These are phyloP conservation scores for Ustilago tritici DNA, from an alignment of 1,284 basidiomycete species.

Conservation along the genomic window DNA sequence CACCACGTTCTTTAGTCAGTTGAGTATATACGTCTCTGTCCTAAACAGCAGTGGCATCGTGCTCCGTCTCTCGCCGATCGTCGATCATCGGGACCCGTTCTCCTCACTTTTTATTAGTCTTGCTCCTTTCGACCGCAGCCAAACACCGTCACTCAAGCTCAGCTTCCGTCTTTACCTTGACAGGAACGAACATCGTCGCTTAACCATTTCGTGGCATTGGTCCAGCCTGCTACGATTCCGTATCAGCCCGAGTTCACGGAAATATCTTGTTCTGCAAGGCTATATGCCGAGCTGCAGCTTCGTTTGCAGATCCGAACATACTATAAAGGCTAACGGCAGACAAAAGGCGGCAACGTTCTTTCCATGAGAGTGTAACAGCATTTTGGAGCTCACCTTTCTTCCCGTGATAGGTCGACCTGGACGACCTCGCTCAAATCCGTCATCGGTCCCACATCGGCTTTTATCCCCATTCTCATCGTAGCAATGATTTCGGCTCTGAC, in stretches of 20 bases:
- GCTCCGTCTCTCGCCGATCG: no score
- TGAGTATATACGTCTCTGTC: no score
- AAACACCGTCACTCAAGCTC: neutral
- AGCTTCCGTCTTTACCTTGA: neutral
- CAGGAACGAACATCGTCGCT: neutral
- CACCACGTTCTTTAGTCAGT: no score
- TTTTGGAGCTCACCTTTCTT: neutral
- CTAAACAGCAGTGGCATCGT: no score
- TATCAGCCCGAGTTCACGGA: neutral
- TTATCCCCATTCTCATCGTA: neutral
- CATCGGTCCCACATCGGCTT: neutral
- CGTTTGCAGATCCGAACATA: neutral
- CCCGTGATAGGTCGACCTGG: neutral
- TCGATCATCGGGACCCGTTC: no score
- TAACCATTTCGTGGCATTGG: neutral
- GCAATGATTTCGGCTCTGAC: neutral
- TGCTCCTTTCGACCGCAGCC: neutral
- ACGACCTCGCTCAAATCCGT: neutral
- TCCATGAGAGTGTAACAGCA: neutral
- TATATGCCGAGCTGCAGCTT: neutral
- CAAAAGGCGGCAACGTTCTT: neutral
- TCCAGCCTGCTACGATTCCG: neutral
- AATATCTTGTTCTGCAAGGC: conserved; percentile 4
- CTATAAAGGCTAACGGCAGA: no score
- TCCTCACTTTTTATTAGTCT: neutral